Evolutionary conservation across 768 basidiomycete genomes (phyloP).

Genomic region (Dendrothele bispora): DNA sequence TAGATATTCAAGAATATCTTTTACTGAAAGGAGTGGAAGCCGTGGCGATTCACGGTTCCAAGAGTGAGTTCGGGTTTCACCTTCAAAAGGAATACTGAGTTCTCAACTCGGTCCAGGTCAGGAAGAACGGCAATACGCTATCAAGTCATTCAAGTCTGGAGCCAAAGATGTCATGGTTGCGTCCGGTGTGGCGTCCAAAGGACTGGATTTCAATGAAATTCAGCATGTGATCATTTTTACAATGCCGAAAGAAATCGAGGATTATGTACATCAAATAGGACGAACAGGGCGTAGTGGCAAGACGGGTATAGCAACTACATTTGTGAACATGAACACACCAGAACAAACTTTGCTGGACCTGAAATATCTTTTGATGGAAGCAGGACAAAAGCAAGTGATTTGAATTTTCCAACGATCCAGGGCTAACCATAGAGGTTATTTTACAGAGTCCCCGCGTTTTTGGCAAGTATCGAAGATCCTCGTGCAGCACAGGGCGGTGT

Average conservation of each 20-base stretch:
- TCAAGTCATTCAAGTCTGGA: constrained; percentile 96
- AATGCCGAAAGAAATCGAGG: constrained; percentile 99
- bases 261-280: constrained; percentile 99
- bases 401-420: neutral
- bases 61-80: constrained; percentile 55
- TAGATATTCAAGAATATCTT: constrained; percentile 98
- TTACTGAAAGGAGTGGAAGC: constrained; percentile 97
- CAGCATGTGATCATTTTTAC: constrained; percentile 99
- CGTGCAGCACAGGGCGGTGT: constrained; percentile 75
- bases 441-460: constrained; percentile 87
- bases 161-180: constrained; percentile 99
- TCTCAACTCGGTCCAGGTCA: constrained; percentile 57
- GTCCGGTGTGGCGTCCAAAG: constrained; percentile 96
- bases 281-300: constrained; percentile 97
- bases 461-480: constrained; percentile 88
- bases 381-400: constrained; percentile 86
- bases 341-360: constrained; percentile 96
- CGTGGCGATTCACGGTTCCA: constrained; percentile 97
- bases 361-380: constrained; percentile 95
- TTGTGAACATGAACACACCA: constrained; percentile 96
- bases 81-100: neutral
- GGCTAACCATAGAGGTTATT: neutral
- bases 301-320: constrained; percentile 98
- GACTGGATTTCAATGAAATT: constrained; percentile 97
- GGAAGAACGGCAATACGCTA: constrained; percentile 98